Base-by-base conservation (phyloP, 2,329 filamentous ascomycete genomes). In the Ophiostoma perfectum region DNA sequence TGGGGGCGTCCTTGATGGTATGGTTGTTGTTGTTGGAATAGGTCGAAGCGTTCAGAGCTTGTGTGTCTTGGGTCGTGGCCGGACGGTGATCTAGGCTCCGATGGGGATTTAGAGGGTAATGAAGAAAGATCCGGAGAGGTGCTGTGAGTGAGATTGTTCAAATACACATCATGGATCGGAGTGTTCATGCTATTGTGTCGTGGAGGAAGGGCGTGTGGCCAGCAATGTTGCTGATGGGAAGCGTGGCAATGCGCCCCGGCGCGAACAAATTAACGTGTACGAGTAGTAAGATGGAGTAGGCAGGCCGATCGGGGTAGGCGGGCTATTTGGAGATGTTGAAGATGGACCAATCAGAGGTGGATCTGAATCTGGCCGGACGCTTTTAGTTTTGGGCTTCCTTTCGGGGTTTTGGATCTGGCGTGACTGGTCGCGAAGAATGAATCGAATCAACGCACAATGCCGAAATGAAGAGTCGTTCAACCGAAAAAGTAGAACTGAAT, bases 41-140 rank as follows among this genome's bases (percentile, higher is more conserved):
- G 16, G 7, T 44, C 18, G n/a, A 41, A 44, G 41, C 41, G 69
- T 38, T 68, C 68, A 73, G 77, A 76, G 66, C 76, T 78, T 60
- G 76, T 73, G 65, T 74, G 74, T 71, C 75, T 73, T 69, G 73
- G 69, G 68, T 75, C 75, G 72, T 75, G 76, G 75, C 84, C 82
- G 44, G 83, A 83, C 60, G 83, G 78, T 81, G 80, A 70, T 79
- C 16, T 12, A n/a, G 16, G 27, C 75, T 84, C 82, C 42, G 83
- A 83, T 60, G 83, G 78, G 81, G 80, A 70, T 79, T 6, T 12
- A n/a, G 16, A 63, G 81, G 83, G 83, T 18, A 82, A 81, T 62
- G 83, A 84, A 7, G 83, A 85, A 64, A 85, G 79, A 66, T 82
- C 27, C 27, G 27, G 80, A 45, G 82, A 80, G 70, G 81, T 83